Evolutionary conservation across 2,329 filamentous ascomycete genomes (phyloP).

Genomic region (Cladosporium oxysporum): DNA sequence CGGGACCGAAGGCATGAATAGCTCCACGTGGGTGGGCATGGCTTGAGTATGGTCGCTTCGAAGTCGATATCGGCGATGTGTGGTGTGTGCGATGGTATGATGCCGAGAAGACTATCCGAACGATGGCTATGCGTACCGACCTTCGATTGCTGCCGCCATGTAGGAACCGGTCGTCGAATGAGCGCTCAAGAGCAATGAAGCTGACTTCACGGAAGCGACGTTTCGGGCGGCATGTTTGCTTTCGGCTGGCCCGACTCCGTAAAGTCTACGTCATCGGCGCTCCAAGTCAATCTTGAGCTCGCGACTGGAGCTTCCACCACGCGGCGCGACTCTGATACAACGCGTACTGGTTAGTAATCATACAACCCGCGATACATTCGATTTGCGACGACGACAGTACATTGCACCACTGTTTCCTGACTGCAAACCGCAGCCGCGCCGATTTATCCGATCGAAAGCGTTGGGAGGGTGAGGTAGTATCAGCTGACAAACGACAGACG

Average conservation of each 20-base stretch:
- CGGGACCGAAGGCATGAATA: neutral
- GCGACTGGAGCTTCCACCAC: neutral
- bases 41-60: neutral
- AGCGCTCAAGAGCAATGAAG: neutral
- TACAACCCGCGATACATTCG: neutral
- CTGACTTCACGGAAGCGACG: neutral
- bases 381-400: neutral
- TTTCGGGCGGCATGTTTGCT: neutral
- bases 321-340: neutral
- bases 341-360: conserved; percentile 3
- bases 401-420: neutral
- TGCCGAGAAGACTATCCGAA: neutral
- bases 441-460: neutral
- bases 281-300: neutral
- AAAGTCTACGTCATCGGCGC: neutral
- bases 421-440: neutral
- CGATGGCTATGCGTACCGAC: neutral
- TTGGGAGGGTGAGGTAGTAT: conserved; percentile 10
- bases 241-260: neutral
- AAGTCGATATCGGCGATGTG: neutral
- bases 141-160: neutral
- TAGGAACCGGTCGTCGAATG: neutral
- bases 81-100: conserved; percentile 3
- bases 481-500: conserved; percentile 1
- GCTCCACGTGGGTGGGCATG: neutral